Evolutionary conservation across 2,329 filamentous ascomycete species (phyloP).

Genomic region (Arthrobotrys sinensis): DNA sequence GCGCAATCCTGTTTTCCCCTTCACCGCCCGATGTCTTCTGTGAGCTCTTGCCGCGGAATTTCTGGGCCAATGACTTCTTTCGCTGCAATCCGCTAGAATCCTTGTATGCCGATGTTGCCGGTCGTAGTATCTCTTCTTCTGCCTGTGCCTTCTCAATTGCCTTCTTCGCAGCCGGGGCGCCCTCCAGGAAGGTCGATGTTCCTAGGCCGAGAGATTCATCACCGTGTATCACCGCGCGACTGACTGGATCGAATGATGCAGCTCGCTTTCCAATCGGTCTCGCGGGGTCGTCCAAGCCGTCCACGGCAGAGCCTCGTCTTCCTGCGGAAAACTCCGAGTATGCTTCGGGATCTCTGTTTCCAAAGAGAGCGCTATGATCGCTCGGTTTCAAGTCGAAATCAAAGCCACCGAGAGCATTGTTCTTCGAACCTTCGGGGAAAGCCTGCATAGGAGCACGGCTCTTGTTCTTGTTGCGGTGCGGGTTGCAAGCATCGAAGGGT

Average conservation of each 20-base stretch:
- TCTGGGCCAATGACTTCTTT: conserved; percentile 95
- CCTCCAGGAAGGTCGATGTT: conserved; percentile 95
- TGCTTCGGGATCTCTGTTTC: conserved; percentile 81
- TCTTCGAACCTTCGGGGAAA: conserved; percentile 91
- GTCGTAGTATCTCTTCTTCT: conserved; percentile 66
- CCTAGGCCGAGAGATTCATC: conserved; percentile 87
- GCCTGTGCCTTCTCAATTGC: conserved; percentile 73
- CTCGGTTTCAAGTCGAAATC: conserved; percentile 86
- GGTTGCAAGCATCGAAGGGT: conserved; percentile 95
- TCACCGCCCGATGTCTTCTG: conserved; percentile 37
- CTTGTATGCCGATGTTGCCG: conserved; percentile 61
- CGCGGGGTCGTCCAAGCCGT: conserved; percentile 33
- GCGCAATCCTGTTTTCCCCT: conserved; percentile 44
- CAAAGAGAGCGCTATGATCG: conserved; percentile 90
- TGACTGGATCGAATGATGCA: conserved; percentile 75
- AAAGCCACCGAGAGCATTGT: conserved; percentile 90
- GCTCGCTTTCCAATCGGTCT: conserved; percentile 63
- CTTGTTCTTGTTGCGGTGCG: conserved; percentile 89
- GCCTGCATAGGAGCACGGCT: conserved; percentile 94
- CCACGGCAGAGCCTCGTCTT: conserved; percentile 65
- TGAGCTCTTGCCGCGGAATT: conserved; percentile 77
- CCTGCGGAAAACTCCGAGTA: conserved; percentile 82
- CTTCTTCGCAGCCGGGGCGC: conserved; percentile 86
- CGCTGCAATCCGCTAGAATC: conserved; percentile 77
- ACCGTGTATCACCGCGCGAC: conserved; percentile 77